Percentiles rank a stretch among this genome's conserved stretches.
Evolutionary conservation across 805 yeast genomes (phyloP).

Genomic region (Suhomyces sp.): DNA sequence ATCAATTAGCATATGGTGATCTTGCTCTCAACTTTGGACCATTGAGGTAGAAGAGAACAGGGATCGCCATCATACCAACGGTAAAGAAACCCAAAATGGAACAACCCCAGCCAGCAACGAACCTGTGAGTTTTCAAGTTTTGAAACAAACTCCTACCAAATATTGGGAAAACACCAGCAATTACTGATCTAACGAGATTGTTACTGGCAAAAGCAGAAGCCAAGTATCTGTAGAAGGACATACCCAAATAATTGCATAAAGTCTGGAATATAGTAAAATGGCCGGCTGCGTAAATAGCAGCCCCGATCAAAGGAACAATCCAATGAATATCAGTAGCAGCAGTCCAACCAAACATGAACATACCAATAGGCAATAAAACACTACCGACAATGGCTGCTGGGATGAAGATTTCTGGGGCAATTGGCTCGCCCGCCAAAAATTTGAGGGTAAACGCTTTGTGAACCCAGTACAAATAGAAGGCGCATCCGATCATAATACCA

Average conservation of each 20-base stretch:
- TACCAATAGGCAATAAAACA: conserved; percentile 18
- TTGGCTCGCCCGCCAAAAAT: conserved; percentile 9
- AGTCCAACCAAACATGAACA: conserved; percentile 22
- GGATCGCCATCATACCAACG: conserved; percentile 44
- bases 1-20: conserved; percentile 29
- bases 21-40: conserved; percentile 46
- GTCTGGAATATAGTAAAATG: conserved; percentile 47
- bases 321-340: conserved; percentile 15
- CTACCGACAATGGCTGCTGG: conserved; percentile 22
- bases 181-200: conserved; percentile 46
- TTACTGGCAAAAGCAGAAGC: conserved; percentile 63
- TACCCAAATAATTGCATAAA: conserved; percentile 47
- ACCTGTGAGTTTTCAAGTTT: conserved; percentile 44
- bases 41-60: conserved; percentile 42
- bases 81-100: conserved; percentile 47
- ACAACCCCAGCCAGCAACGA: conserved; percentile 60
- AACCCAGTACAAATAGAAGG: conserved; percentile 9
- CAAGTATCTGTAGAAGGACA: conserved; percentile 46
- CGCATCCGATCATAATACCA: conserved; percentile 33
- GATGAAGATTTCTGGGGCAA: conserved; percentile 16
- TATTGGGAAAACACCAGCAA: conserved; percentile 62
- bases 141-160: conserved; percentile 60
- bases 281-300: conserved; percentile 19
- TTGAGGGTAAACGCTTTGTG: conserved; percentile 11
- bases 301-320: conserved; percentile 22